Evolutionary conservation across 805 yeast genomes (phyloP).

Genomic region (Priceomyces haplophilus): DNA sequence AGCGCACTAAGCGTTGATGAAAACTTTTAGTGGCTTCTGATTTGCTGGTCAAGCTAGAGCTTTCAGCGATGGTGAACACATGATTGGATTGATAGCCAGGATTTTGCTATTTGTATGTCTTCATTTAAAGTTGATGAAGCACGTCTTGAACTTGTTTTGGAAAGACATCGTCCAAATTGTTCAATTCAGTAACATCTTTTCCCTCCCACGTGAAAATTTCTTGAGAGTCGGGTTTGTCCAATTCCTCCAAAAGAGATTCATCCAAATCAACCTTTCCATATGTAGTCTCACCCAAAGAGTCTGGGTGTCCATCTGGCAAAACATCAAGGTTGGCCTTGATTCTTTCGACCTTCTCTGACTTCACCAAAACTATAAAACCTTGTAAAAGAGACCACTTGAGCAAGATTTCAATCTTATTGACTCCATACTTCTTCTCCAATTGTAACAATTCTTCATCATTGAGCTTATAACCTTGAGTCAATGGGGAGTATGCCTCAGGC

Average conservation of each 20-base stretch:
- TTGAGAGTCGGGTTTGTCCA: constrained; percentile 37
- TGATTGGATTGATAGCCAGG: too few relatives aligned
- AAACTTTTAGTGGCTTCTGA: too few relatives aligned
- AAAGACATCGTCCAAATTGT: too few relatives aligned
- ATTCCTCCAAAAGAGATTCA: constrained; percentile 30
- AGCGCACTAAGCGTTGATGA: too few relatives aligned
- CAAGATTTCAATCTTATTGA: constrained; percentile 59
- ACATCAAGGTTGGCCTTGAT: constrained; percentile 55
- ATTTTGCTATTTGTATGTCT: too few relatives aligned
- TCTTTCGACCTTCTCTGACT: constrained; percentile 54
- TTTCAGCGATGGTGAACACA: too few relatives aligned
- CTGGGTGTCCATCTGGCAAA: constrained; percentile 30
- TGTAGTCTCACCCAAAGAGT: constrained; percentile 22
- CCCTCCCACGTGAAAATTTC: constrained; percentile 32
- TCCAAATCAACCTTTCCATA: constrained; percentile 41
- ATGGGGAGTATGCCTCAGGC: constrained; percentile 78
- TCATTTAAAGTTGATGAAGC: too few relatives aligned
- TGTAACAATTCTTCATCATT: constrained; percentile 50
- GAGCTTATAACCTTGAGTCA: constrained; percentile 60
- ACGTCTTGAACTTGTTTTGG: too few relatives aligned
- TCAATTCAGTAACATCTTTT: constrained; percentile 32
- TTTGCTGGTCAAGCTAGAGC: too few relatives aligned
- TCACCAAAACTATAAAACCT: constrained; percentile 70
- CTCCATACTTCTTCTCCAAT: constrained; percentile 49
- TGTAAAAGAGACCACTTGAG: constrained; percentile 72